phyloP scores from a whole-genome alignment of 495 filamentous ascomycete species.

The Neurospora intermedia region DNA sequence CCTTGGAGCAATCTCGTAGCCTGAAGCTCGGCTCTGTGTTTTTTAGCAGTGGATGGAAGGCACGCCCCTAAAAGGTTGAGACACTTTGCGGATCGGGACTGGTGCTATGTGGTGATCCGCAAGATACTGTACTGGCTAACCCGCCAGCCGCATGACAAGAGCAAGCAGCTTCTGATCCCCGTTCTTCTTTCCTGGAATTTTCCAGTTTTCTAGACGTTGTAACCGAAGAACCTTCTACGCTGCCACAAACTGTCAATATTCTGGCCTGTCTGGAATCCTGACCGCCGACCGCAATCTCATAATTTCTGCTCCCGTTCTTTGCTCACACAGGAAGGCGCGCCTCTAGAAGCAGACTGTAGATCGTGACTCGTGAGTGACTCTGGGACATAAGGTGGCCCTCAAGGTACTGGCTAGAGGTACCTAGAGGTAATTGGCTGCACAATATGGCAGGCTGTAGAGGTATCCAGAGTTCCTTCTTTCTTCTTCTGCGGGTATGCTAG shows the following conservation, averaged over 20 bases:
- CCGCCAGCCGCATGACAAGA: background rate
- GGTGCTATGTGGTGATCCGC: background rate
- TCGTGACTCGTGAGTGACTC: background rate
- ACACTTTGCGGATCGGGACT: background rate
- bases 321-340: background rate
- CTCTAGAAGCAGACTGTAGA: background rate
- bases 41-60: background rate
- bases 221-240: background rate
- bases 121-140: background rate
- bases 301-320: background rate
- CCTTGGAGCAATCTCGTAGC: background rate
- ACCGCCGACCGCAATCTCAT: too few species aligned
- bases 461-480: background rate
- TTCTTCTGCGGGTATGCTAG: background rate
- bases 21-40: background rate
- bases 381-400: background rate
- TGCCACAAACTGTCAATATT: background rate
- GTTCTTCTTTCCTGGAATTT: background rate
- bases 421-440: background rate
- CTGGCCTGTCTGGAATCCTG: background rate
- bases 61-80: background rate
- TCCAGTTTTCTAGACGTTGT: background rate
- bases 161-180: background rate
- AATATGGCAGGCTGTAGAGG: background rate
- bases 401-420: background rate